Conservation (phyloP, 768 basidiomycete genomes). For the Lentinula sp. region DNA sequence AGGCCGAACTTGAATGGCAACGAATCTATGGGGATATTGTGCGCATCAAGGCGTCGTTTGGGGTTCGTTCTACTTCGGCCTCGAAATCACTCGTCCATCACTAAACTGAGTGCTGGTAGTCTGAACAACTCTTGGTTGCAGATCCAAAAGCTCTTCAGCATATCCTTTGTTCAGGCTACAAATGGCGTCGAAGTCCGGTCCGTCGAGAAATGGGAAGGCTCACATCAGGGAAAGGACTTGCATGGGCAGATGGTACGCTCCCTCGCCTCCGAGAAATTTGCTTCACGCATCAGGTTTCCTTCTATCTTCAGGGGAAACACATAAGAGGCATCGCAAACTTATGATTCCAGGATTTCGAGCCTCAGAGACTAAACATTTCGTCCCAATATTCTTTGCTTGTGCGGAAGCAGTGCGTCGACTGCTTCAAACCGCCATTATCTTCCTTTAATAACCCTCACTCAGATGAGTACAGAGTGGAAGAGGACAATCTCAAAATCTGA, state of each 20-base stretch:
- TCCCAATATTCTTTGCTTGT: conserved; percentile 21
- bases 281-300: not conserved
- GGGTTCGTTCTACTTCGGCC: not conserved
- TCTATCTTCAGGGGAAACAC: conserved; percentile 12
- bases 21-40: conserved; percentile 4
- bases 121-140: conserved; percentile 15
- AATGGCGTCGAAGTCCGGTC: conserved; percentile 18
- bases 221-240: conserved; percentile 18
- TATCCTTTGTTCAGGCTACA: conserved; percentile 24
- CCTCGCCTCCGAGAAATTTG: not conserved
- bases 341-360: conserved; percentile 27
- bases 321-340: conserved; percentile 24
- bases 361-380: conserved; percentile 19
- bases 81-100: not conserved
- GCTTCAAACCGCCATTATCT: not conserved
- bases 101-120: conserved; percentile 15
- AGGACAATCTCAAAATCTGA: conserved; percentile 14
- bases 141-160: conserved; percentile 27
- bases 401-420: conserved; percentile 11
- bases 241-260: conserved; percentile 21
- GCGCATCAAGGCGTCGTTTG: conserved; percentile 1
- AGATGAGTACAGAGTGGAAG: conserved; percentile 23
- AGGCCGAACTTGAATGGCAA: conserved; percentile 6
- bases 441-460: not conserved
- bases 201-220: conserved; percentile 14